Evolutionary conservation across 2,329 filamentous ascomycete species (phyloP).

Genomic region (Cladophialophora yegresii): DNA sequence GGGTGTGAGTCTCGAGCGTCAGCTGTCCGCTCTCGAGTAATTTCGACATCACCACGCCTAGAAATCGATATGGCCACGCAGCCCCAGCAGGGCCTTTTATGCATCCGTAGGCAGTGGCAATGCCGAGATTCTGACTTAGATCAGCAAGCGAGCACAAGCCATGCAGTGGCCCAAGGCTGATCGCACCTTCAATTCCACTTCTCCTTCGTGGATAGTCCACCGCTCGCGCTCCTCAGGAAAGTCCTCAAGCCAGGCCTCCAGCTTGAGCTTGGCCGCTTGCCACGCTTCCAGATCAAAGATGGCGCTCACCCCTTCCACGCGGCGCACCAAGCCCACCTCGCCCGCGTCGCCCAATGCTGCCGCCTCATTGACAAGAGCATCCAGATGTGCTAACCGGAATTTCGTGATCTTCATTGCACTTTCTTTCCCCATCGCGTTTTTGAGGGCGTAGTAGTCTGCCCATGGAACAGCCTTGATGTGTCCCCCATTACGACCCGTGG

Average conservation of each 20-base stretch:
- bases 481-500: conserved; percentile 45
- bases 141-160: background rate
- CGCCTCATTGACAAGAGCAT: conserved; percentile 29
- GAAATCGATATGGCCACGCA: conserved; percentile 44
- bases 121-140: conserved; percentile 28
- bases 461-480: conserved; percentile 38
- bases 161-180: conserved; percentile 4
- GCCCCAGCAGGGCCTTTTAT: conserved; percentile 40
- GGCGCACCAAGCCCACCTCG: conserved; percentile 30
- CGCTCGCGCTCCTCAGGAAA: conserved; percentile 28
- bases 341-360: conserved; percentile 28
- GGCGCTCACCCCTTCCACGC: conserved; percentile 28
- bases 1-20: conserved; percentile 36
- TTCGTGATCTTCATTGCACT: conserved; percentile 39
- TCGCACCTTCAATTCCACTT: conserved; percentile 32
- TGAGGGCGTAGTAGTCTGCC: conserved; percentile 28
- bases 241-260: conserved; percentile 26
- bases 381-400: conserved; percentile 29
- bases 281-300: conserved; percentile 26
- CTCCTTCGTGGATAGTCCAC: conserved; percentile 25
- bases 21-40: conserved; percentile 28
- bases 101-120: conserved; percentile 24
- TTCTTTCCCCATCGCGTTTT: conserved; percentile 25
- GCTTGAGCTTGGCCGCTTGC: conserved; percentile 25
- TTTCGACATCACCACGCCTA: conserved; percentile 37